Conservation (phyloP, 148 eudicot genomes). For the Rhododendron ovatum region DNA sequence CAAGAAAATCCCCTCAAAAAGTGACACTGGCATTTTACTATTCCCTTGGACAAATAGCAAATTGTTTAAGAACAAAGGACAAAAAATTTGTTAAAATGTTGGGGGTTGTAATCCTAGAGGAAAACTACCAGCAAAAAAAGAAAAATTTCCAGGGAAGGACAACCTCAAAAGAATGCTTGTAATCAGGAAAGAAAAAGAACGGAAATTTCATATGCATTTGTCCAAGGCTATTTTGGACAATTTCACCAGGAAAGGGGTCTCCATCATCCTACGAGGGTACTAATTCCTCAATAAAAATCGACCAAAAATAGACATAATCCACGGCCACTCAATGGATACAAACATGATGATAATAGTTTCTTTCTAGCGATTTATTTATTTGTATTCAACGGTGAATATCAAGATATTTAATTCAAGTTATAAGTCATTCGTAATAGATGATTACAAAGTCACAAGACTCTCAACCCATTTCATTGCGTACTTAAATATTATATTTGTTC, state of each 20-base stretch:
- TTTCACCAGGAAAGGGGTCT: not conserved
- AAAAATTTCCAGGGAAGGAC: not conserved
- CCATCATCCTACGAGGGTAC: not conserved
- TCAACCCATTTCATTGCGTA: not conserved
- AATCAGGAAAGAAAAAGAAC: not conserved
- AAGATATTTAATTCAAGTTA: too few relatives aligned
- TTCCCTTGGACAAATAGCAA: not conserved
- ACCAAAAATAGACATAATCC: not conserved
- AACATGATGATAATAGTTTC: not conserved
- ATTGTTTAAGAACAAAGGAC: not conserved
- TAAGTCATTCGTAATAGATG: too few relatives aligned
- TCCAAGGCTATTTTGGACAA: not conserved
- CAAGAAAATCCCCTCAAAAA: slow-evolving; percentile 5
- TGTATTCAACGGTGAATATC: not conserved
- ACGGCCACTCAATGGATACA: not conserved
- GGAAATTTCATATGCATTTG: not conserved
- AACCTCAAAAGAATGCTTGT: not conserved
- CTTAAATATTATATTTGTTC: not conserved
- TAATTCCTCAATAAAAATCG: not conserved
- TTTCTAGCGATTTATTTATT: not conserved
- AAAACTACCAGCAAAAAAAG: not conserved
- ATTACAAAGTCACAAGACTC: not conserved
- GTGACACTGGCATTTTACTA: not conserved
- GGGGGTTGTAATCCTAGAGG: not conserved
- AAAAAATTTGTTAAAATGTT: not conserved